Conservation (phyloP, 2,329 filamentous ascomycete genomes). For the Mollisiaceae sp. region DNA sequence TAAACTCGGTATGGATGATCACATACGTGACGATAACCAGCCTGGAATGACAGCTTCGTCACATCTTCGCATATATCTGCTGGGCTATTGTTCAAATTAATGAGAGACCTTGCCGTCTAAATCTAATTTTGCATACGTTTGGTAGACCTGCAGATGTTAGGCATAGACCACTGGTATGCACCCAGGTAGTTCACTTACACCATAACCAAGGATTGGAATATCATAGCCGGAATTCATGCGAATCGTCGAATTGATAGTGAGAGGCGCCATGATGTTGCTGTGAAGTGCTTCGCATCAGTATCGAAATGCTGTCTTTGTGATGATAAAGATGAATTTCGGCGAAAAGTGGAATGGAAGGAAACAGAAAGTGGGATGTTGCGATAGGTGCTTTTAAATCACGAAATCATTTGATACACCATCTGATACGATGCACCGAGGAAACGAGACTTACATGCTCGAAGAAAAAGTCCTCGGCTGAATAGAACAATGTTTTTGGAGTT, state of each 20-base stretch:
- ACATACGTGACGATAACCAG: constrained; percentile 61
- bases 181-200: constrained; percentile 47
- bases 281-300: constrained; percentile 2
- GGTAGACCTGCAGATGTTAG: constrained; percentile 44
- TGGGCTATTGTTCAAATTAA: constrained; percentile 48
- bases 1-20: background rate
- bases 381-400: background rate
- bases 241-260: constrained; percentile 53
- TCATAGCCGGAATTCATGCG: constrained; percentile 62
- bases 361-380: background rate
- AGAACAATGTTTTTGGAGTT: constrained; percentile 11
- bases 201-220: constrained; percentile 64
- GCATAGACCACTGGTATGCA: background rate
- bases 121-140: constrained; percentile 42
- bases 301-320: background rate
- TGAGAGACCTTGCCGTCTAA: background rate
- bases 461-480: background rate
- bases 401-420: constrained; percentile 5
- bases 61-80: constrained; percentile 61
- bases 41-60: constrained; percentile 58
- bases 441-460: background rate
- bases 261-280: constrained; percentile 46
- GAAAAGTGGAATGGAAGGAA: background rate
- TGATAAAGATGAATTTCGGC: background rate
- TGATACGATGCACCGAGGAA: constrained; percentile 1